These are phyloP conservation scores for Fusarium illudens DNA, from an alignment of 2,329 filamentous ascomycete genomes.

Conservation along the genomic window DNA sequence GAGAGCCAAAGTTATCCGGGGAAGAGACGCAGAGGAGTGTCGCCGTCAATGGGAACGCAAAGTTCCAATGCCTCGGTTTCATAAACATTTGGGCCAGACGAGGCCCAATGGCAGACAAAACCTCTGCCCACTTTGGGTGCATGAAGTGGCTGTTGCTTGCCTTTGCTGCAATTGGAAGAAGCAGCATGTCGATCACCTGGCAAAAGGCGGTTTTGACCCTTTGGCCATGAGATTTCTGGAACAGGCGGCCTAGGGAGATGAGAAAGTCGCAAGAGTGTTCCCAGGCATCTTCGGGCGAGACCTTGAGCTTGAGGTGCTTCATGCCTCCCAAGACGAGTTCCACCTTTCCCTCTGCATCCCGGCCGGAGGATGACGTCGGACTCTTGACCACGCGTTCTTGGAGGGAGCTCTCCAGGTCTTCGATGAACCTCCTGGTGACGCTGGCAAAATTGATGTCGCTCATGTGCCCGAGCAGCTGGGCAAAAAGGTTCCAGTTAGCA, in stretches of 20 bases:
- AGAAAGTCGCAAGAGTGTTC: conserved; percentile 90
- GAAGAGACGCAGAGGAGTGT: conserved; percentile 89
- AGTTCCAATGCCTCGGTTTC: conserved; percentile 92
- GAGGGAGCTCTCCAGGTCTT: conserved; percentile 80
- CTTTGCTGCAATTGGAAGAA: conserved; percentile 86
- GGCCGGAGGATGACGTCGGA: conserved; percentile 62
- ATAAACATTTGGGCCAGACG: conserved; percentile 84
- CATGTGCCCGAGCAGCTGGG: conserved; percentile 93
- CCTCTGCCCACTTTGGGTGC: conserved; percentile 85
- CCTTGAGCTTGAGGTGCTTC: conserved; percentile 84
- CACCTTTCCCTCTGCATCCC: conserved; percentile 80
- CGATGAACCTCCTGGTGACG: conserved; percentile 82
- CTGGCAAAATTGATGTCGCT: conserved; percentile 89
- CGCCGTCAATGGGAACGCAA: conserved; percentile 87
- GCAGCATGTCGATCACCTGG: conserved; percentile 84
- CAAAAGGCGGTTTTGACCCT: conserved; percentile 95
- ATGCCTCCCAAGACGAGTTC: conserved; percentile 90
- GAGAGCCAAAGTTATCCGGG: conserved; percentile 80
- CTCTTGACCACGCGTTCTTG: conserved; percentile 78
- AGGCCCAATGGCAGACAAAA: conserved; percentile 79
- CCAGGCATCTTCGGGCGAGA: conserved; percentile 78
- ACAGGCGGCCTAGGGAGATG: conserved; percentile 80
- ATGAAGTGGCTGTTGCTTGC: conserved; percentile 79
- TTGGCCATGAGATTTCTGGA: conserved; percentile 85
- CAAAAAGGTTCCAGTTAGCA: conserved; percentile 96